phyloP scores from a whole-genome alignment of 2,329 filamentous ascomycete species.

The Colletotrichum australisinense region DNA sequence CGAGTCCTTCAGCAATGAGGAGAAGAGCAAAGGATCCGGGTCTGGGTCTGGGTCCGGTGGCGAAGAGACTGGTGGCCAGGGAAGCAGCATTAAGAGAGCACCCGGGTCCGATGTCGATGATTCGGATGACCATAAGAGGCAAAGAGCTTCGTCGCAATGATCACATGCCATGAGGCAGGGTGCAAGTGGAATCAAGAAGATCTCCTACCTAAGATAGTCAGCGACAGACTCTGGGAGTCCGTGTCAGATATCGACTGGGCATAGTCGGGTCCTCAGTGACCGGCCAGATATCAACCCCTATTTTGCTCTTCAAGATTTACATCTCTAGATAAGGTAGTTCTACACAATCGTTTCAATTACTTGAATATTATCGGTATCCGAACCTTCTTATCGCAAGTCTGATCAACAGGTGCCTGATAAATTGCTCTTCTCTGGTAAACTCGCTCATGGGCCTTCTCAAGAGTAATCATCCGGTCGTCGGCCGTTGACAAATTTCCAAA shows the following conservation, averaged over 20 bases:
- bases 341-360: too few relatives aligned
- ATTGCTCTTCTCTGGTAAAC: neutral
- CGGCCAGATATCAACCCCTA: too few relatives aligned
- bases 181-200: too few relatives aligned
- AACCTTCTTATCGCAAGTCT: too few relatives aligned
- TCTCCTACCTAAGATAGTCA: too few relatives aligned
- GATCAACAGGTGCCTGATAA: neutral
- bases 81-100: neutral
- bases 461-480: neutral
- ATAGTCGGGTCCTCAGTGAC: too few relatives aligned
- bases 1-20: neutral
- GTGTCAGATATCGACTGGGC: too few relatives aligned
- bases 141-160: neutral
- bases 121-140: neutral
- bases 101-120: neutral
- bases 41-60: neutral
- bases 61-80: neutral
- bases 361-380: too few relatives aligned
- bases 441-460: neutral
- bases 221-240: too few relatives aligned
- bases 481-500: conserved; percentile 29
- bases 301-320: too few relatives aligned
- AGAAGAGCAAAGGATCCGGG: neutral
- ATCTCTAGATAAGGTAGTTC: too few relatives aligned
- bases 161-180: too few relatives aligned